These are phyloP conservation scores for Linaria vulgaris DNA, from an alignment of 257 asterid genomes.

Conservation along the genomic window DNA sequence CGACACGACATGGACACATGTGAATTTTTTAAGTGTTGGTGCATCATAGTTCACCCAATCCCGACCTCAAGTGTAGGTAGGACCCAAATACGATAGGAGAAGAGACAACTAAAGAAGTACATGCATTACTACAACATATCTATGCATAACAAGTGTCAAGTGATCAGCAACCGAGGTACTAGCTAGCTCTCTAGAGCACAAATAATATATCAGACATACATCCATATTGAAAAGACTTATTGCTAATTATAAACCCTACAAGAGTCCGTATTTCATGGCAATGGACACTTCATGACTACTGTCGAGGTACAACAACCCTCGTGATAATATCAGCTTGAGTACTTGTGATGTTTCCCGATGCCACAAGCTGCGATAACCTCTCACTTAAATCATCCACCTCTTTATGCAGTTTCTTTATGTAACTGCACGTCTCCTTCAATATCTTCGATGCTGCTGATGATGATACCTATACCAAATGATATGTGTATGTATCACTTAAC, in stretches of 20 bases:
- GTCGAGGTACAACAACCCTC: conserved; percentile 38
- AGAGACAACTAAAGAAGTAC: conserved; percentile 1
- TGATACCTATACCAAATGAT: conserved; percentile 32
- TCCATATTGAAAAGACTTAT: background rate
- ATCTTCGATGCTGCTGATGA: conserved; percentile 45
- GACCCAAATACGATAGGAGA: too few relatives aligned
- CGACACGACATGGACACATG: too few relatives aligned
- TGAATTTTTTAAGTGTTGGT: too few relatives aligned
- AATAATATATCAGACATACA: too few relatives aligned
- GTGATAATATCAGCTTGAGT: conserved; percentile 36
- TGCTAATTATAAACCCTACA: conserved; percentile 1
- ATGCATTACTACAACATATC: conserved; percentile 22
- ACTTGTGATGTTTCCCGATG: conserved; percentile 42
- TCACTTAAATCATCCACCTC: conserved; percentile 67
- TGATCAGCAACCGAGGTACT: too few relatives aligned
- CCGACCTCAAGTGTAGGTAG: too few relatives aligned
- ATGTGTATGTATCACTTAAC: background rate
- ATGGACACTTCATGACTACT: too few relatives aligned
- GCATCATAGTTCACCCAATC: too few relatives aligned
- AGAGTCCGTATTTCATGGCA: too few relatives aligned
- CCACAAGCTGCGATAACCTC: conserved; percentile 46
- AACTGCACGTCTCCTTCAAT: conserved; percentile 51
- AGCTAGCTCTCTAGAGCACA: too few relatives aligned
- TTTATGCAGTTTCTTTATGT: conserved; percentile 56
- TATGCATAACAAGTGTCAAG: background rate